Percentiles rank a stretch among this genome's conserved stretches.
phyloP scores from a whole-genome alignment of 1,284 basidiomycete species.

The Austroboletus novae-zelandiae region DNA sequence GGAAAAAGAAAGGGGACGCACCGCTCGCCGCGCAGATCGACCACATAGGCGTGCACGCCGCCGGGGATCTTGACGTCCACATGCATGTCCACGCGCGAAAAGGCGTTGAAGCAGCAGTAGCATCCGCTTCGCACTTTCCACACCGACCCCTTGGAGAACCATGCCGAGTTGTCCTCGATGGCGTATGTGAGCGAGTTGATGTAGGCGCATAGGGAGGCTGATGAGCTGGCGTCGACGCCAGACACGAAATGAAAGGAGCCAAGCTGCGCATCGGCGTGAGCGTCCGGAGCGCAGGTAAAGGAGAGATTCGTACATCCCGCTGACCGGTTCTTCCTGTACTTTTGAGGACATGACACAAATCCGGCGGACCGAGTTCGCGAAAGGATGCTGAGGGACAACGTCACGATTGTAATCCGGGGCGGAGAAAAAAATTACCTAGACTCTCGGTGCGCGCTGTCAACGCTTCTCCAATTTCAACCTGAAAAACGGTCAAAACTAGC shows the following conservation, averaged over 20 bases:
- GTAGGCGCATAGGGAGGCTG: slow-evolving; percentile 95
- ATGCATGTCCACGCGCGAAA: slow-evolving; percentile 93
- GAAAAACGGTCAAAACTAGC: slow-evolving; percentile 1
- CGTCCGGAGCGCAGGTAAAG: too few species aligned
- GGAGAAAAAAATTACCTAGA: slow-evolving; percentile 58
- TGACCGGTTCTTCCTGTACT: slow-evolving; percentile 80
- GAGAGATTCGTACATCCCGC: slow-evolving; percentile 72
- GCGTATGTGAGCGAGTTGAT: slow-evolving; percentile 97
- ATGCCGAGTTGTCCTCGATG: slow-evolving; percentile 87
- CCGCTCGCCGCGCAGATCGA: slow-evolving; percentile 94
- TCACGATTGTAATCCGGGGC: neutral
- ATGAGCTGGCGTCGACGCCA: slow-evolving; percentile 95
- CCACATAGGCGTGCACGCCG: slow-evolving; percentile 91
- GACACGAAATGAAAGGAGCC: slow-evolving; percentile 92
- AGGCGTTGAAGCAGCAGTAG: slow-evolving; percentile 99
- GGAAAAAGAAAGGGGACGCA: slow-evolving; percentile 35
- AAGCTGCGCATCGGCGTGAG: slow-evolving; percentile 46
- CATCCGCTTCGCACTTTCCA: slow-evolving; percentile 95
- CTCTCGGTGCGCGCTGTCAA: slow-evolving; percentile 90
- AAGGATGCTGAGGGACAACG: slow-evolving; percentile 69
- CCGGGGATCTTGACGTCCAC: slow-evolving; percentile 99
- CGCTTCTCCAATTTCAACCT: slow-evolving; percentile 92
- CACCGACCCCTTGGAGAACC: slow-evolving; percentile 86
- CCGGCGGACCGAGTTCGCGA: slow-evolving; percentile 95
- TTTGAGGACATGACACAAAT: slow-evolving; percentile 95